phyloP scores from a whole-genome alignment of 2,329 filamentous ascomycete species.

The Pseudocercospora macadamiae region DNA sequence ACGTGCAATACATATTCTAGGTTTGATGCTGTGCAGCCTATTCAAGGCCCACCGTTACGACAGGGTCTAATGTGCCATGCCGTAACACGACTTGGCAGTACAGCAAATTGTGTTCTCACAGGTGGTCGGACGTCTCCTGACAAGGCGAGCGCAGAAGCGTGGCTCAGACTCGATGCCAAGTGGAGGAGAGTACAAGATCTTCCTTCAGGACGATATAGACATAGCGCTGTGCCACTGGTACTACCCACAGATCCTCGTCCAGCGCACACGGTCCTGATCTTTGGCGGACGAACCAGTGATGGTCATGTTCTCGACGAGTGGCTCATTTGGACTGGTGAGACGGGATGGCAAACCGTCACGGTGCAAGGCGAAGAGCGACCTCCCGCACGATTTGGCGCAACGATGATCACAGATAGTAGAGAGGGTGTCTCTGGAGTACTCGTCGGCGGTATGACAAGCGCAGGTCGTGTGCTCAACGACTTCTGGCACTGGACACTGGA shows the following conservation, averaged over 20 bases:
- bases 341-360: constrained; percentile 56
- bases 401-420: constrained; percentile 50
- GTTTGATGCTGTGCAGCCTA: constrained; percentile 28
- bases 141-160: constrained; percentile 71
- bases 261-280: constrained; percentile 46
- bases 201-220: constrained; percentile 74
- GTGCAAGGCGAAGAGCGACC: constrained; percentile 39
- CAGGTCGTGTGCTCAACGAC: constrained; percentile 65
- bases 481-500: constrained; percentile 65
- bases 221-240: constrained; percentile 61
- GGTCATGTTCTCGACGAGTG: constrained; percentile 48
- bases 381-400: constrained; percentile 59
- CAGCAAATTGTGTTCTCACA: constrained; percentile 63
- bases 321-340: constrained; percentile 49
- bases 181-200: constrained; percentile 71
- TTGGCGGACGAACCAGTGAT: constrained; percentile 50
- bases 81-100: constrained; percentile 64
- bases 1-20: constrained; percentile 50
- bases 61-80: constrained; percentile 70
- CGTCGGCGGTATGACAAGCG: constrained; percentile 69
- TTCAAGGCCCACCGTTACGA: constrained; percentile 36
- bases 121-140: constrained; percentile 81
- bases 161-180: constrained; percentile 64
- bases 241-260: constrained; percentile 35
- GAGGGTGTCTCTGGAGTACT: constrained; percentile 60